Evolutionary conservation across 2,329 filamentous ascomycete genomes (phyloP), one percentile per base, ranked within the genome.

Genomic region (Rutstroemia sp.): DNA sequence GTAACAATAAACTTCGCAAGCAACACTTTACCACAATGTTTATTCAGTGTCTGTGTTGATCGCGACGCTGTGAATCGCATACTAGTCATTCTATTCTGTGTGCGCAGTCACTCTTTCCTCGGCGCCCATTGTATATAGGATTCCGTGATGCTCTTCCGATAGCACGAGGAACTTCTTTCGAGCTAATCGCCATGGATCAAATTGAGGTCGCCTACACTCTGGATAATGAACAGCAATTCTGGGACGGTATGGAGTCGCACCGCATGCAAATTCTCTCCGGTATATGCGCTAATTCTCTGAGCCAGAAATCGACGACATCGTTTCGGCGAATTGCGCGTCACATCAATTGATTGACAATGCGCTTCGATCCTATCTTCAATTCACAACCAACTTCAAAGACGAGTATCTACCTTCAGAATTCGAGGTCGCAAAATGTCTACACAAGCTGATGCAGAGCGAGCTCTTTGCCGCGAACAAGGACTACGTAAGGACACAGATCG

Each of bases 401-500:
- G 83, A 86, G 63, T 89, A 87, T 69, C 79, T 90, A 60, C 77
- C 82, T 57, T 85, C 83, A 64, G 88, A 95, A 64, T 84, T 92
- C 67, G 89, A 95, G 66, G 78, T 96, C 57, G 84, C 85, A 23
- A 82, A 78, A 65, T 97, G 92, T 75, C 87, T 88, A 58, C 87
- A 89, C 70, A 83, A 83, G 70, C 80, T 99, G 39, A 77, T 95
- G 57, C 78, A 86, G 52, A 91, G 91, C 69, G 74, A 76, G 17
- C 76, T 97, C 46, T 99, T 95, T 71, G 73, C 74, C 25, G 73
- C 78, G 14, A 86, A 96, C 70, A 81, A 83, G 63, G 86, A 90
- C 57, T 97, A 99, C 73, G 88, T 97, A 60, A 88, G 92, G 61
- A 88, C 83, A 46, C 94, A 97, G 74, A 90, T 99, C 67, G 84